Base-by-base conservation (phyloP, 2,329 filamentous ascomycete genomes). In the Colletotrichum higginsianum region DNA sequence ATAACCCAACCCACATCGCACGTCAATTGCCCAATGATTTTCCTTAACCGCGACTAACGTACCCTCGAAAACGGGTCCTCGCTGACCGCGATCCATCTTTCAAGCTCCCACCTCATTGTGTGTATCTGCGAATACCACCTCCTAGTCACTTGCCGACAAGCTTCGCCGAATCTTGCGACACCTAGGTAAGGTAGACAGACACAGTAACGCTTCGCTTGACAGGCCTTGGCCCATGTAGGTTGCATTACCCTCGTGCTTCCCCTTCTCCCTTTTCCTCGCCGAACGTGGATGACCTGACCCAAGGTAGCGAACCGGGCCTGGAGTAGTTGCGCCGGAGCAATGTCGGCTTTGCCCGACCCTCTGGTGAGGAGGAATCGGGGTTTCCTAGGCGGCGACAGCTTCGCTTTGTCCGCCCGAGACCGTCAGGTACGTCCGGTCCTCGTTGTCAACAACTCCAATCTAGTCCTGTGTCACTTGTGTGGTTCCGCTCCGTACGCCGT, bases 331-430 rank as follows among this genome's bases (percentile, higher is more conserved):
- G 68, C 76, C 61, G 68, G 66, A 74, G 74, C 73, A 71, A 78
- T 79, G 76, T 78, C 80, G 75, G 79, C 79, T 52, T 76, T 81
- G 71, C 78, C 78, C n/a, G 80, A 82, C 62, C 75, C 70, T 72
- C 61, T 35, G 2, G 30, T 18, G 49, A 71, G 70, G 67, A 80
- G 79, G 58, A 88, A 88, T 72, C 84, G 86, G 69, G 86, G 86
- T 50, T 88, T 86, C 72, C 79, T 88, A 56, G 86, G 86, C 73
- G 80, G 81, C 49, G 84, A 87, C 76, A 87, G 84, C 78, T 86
- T 85, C 72, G 86, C 84, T n/a, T 78, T 88, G 50, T 76, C 85
- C n/a, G 76, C 84, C 4, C 83, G 85, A 74, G 86, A 88, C 79
- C 79, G 80, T 52, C 85, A 86, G 81, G 86, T 84, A 79, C 75